phyloP scores from a whole-genome alignment of 2,329 filamentous ascomycete genomes.

The Talaromyces piceae region DNA sequence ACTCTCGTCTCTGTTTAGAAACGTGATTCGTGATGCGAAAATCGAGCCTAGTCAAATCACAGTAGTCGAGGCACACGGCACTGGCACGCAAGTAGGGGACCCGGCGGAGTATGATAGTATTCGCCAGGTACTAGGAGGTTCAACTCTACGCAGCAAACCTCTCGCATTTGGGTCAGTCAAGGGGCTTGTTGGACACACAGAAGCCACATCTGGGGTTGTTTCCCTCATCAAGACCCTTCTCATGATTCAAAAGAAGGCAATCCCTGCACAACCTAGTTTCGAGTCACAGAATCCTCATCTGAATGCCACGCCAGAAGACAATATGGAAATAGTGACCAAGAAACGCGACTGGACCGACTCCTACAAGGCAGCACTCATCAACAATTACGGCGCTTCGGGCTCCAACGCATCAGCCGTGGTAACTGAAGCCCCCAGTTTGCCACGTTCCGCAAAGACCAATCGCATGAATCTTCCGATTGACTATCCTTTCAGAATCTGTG shows the following conservation, averaged over 20 bases:
- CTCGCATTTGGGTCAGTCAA: conserved; percentile 21
- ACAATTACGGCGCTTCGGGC: conserved; percentile 25
- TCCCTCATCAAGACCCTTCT: conserved; percentile 19
- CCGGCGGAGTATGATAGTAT: conserved; percentile 18
- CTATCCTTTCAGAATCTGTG: conserved; percentile 5
- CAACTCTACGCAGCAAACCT: conserved; percentile 5
- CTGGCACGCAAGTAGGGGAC: conserved; percentile 25
- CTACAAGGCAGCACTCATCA: conserved; percentile 17
- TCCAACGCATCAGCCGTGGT: conserved; percentile 23
- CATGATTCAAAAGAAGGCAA: conserved; percentile 19
- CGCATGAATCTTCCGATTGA: not conserved
- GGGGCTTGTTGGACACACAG: conserved; percentile 21
- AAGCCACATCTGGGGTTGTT: conserved; percentile 19
- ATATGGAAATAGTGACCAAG: conserved; percentile 14
- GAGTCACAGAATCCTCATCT: conserved; percentile 18
- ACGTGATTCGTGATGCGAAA: conserved; percentile 28
- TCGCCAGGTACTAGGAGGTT: conserved; percentile 14
- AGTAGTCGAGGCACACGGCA: conserved; percentile 38
- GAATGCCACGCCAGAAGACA: conserved; percentile 11
- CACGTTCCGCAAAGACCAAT: conserved; percentile 1
- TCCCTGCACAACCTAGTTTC: conserved; percentile 20
- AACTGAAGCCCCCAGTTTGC: conserved; percentile 12
- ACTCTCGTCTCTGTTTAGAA: conserved; percentile 30
- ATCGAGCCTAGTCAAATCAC: conserved; percentile 19
- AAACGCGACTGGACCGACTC: conserved; percentile 9